phyloP scores from a whole-genome alignment of 1,284 basidiomycete species.

The Thecaphora frezii region DNA sequence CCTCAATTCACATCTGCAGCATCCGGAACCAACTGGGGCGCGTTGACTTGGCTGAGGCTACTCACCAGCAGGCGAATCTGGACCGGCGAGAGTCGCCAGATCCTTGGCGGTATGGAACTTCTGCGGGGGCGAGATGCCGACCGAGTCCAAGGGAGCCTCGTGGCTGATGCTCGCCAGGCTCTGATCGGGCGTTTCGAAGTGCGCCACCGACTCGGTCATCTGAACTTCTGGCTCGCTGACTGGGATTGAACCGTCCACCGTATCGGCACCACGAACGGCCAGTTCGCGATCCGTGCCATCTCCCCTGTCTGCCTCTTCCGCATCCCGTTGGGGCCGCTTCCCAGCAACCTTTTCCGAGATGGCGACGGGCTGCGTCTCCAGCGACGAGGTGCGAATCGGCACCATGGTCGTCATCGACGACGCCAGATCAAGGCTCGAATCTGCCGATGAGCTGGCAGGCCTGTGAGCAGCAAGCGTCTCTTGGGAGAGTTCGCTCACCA shows the following conservation, averaged over 20 bases:
- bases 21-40: too few species aligned
- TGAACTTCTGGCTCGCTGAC: too few species aligned
- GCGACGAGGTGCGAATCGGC: too few species aligned
- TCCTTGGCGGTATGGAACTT: conserved; percentile 35
- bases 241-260: too few species aligned
- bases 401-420: too few species aligned
- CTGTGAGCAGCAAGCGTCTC: background rate
- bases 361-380: too few species aligned
- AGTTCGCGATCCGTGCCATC: too few species aligned
- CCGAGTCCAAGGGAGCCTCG: background rate
- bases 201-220: conserved; percentile 1
- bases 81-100: conserved; percentile 15
- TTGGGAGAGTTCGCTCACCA: background rate
- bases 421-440: too few species aligned
- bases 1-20: too few species aligned
- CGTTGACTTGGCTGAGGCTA: too few species aligned
- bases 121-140: conserved; percentile 8
- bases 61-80: conserved; percentile 1
- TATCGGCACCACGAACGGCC: too few species aligned
- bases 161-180: conserved; percentile 25
- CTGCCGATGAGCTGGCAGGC: too few species aligned
- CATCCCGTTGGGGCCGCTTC: conserved; percentile 10
- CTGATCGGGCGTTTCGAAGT: conserved; percentile 24
- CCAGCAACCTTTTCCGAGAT: conserved; percentile 21
- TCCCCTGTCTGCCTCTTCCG: background rate